Percentiles rank a stretch among this genome's conserved stretches.
Evolutionary conservation across 2,329 filamentous ascomycete species (phyloP).

Genomic region (Fusarium subglutinans): DNA sequence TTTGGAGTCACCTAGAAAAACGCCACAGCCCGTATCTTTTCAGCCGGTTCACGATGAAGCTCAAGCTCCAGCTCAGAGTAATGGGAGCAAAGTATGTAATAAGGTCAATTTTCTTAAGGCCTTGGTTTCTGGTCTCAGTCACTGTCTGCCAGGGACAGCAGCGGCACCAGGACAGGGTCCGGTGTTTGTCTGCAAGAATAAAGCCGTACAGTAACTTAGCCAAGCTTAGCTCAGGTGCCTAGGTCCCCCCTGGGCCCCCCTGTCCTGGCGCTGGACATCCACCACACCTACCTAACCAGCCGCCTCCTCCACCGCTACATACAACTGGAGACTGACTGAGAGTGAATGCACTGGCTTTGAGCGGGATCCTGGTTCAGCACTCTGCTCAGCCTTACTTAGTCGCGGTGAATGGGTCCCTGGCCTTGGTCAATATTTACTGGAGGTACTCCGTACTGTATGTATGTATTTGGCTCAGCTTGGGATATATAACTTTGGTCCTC

Average conservation of each 20-base stretch:
- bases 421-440: slow-evolving; percentile 35
- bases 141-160: slow-evolving; percentile 14
- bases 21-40: slow-evolving; percentile 28
- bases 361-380: slow-evolving; percentile 35
- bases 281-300: slow-evolving; percentile 39
- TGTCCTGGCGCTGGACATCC: slow-evolving; percentile 34
- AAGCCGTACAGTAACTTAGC: slow-evolving; percentile 28
- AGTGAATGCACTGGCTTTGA: slow-evolving; percentile 15
- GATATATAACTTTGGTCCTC: slow-evolving; percentile 40
- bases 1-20: slow-evolving; percentile 5
- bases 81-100: background rate
- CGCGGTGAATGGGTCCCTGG: slow-evolving; percentile 29
- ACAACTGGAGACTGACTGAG: slow-evolving; percentile 3
- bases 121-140: background rate
- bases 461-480: slow-evolving; percentile 24
- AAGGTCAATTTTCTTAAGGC: background rate
- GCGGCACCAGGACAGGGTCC: slow-evolving; percentile 20
- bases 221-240: slow-evolving; percentile 31
- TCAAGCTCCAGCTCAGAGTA: background rate
- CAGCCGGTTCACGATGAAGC: background rate
- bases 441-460: slow-evolving; percentile 9
- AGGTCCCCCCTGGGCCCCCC: slow-evolving; percentile 29
- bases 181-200: slow-evolving; percentile 37
- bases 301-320: slow-evolving; percentile 35
- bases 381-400: slow-evolving; percentile 44